A percentile compares a stretch with the other conserved stretches of the same genome.
Evolutionary conservation across 805 yeast genomes (phyloP).

Genomic region (Lachancea nothofagi): DNA sequence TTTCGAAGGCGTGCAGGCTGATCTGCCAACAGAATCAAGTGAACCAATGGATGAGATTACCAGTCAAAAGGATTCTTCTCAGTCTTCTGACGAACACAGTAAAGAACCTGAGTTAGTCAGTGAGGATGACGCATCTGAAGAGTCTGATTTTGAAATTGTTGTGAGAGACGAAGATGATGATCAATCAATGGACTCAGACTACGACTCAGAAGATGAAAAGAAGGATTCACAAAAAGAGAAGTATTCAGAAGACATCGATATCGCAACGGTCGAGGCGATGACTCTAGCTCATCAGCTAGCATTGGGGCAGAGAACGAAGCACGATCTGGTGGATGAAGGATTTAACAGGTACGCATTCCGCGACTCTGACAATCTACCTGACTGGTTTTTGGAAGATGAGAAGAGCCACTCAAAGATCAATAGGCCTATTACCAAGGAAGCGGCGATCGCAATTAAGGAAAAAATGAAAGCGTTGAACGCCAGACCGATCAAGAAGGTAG

Average conservation of each 20-base stretch:
- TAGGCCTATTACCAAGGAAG: slow-evolving; percentile 94
- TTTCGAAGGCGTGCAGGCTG: slow-evolving; percentile 44
- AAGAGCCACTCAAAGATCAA: slow-evolving; percentile 74
- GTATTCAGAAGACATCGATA: slow-evolving; percentile 63
- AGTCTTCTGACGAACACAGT: too few species aligned
- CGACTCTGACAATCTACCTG: slow-evolving; percentile 85
- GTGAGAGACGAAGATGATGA: slow-evolving; percentile 35
- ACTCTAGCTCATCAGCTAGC: slow-evolving; percentile 96
- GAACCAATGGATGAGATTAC: slow-evolving; percentile 21
- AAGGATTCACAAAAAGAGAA: slow-evolving; percentile 38
- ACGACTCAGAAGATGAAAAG: slow-evolving; percentile 50
- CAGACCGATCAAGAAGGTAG: slow-evolving; percentile 97
- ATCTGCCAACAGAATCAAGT: slow-evolving; percentile 25
- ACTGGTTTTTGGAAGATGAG: slow-evolving; percentile 97
- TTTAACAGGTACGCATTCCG: slow-evolving; percentile 88
- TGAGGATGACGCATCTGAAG: slow-evolving; percentile 19
- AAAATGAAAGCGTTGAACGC: slow-evolving; percentile 82
- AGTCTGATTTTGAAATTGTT: slow-evolving; percentile 43
- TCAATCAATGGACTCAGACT: slow-evolving; percentile 38
- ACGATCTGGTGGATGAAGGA: slow-evolving; percentile 87
- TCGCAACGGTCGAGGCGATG: slow-evolving; percentile 95
- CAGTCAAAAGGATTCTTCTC: slow-evolving; percentile 18
- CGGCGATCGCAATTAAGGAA: slow-evolving; percentile 70
- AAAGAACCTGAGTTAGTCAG: slow-evolving; percentile 16
- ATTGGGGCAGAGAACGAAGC: slow-evolving; percentile 75